Evolutionary conservation across 345 rosid genomes (phyloP), one percentile per base, ranked within the genome.

Genomic region (Brassica incana): DNA sequence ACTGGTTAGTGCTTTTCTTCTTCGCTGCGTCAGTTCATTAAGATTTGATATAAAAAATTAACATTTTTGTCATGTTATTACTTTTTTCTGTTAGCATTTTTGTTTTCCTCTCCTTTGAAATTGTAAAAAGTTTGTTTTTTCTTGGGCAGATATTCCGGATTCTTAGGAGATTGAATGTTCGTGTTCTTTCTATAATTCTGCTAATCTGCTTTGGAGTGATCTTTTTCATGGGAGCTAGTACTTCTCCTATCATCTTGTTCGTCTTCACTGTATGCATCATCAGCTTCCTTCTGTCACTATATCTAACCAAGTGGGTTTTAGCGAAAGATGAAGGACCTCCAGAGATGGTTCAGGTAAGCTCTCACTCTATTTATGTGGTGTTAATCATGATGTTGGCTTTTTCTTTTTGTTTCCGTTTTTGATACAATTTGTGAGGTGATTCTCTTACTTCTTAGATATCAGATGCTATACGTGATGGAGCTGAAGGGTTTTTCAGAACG

Each of bases 321-420:
- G 82, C 98, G 8, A 95, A 95, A 90, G 99, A 95, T 80, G 99
- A 93, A 86, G 99, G 99, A 7, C 99, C 99, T 84, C 91, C 96
- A 20, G 98, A 95, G 88, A 95, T 95, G 99, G 85, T 48, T 75
- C 87, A 93, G 98, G 99, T 93, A 87, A 65, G 23, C 43, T 8
- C 79, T 65, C 66, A 11, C 68, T 54, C 65, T 63, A 14, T 43
- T 60, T 54, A 4, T 72, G 67, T 67, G 9, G 40, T 76, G 59
- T 52, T 32, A 40, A 8, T 20, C 16, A 38, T 71, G 80, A 43
- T 71, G 56, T 23, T 76, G 43, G 67, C 59, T 63, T 63, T 11
- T 69, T 76, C n/a, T 74, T 61, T 23, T 60, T 63, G 29, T 64
- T 63, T 16, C 18, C 11, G 4, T 60, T 14, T 67, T 69, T 8